phyloP scores from a whole-genome alignment of 1,139 yeast species.

The Pichia sp. region DNA sequence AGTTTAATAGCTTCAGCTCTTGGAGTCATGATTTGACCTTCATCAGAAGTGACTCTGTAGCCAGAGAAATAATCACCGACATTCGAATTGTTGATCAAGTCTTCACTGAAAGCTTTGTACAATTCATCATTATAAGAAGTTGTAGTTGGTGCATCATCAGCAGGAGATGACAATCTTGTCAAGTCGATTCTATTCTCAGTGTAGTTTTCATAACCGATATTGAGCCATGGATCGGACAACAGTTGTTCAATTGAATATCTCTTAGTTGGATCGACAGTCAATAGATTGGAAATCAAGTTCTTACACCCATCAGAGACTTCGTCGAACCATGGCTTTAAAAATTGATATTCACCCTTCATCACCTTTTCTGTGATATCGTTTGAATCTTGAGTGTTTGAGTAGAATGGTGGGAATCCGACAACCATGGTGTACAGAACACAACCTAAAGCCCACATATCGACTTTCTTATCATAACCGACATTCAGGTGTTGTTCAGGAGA shows the following conservation, averaged over 20 bases:
- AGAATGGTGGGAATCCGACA: constrained; percentile 64
- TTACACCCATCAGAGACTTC: constrained; percentile 55
- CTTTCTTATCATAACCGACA: constrained; percentile 57
- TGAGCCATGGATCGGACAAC: constrained; percentile 55
- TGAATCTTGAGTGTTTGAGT: constrained; percentile 49
- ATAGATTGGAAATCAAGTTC: constrained; percentile 48
- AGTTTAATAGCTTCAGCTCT: constrained; percentile 35
- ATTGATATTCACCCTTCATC: constrained; percentile 56
- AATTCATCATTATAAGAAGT: constrained; percentile 26
- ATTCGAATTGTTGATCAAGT: constrained; percentile 21
- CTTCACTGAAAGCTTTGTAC: constrained; percentile 26
- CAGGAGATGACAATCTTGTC: constrained; percentile 20
- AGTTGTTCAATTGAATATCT: constrained; percentile 55
- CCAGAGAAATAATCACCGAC: constrained; percentile 23
- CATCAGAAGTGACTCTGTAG: constrained; percentile 21
- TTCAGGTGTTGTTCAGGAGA: constrained; percentile 63
- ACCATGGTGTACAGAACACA: constrained; percentile 59
- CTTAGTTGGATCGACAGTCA: constrained; percentile 52
- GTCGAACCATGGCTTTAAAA: constrained; percentile 64
- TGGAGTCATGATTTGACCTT: constrained; percentile 28
- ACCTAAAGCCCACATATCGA: constrained; percentile 65
- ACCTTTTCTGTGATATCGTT: constrained; percentile 57
- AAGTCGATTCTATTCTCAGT: constrained; percentile 4
- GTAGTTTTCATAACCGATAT: constrained; percentile 29
- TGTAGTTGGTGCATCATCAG: constrained; percentile 27